Conservation (phyloP, 108 stramenopile genomes). For the Nannochloropsis gaditana region DNA sequence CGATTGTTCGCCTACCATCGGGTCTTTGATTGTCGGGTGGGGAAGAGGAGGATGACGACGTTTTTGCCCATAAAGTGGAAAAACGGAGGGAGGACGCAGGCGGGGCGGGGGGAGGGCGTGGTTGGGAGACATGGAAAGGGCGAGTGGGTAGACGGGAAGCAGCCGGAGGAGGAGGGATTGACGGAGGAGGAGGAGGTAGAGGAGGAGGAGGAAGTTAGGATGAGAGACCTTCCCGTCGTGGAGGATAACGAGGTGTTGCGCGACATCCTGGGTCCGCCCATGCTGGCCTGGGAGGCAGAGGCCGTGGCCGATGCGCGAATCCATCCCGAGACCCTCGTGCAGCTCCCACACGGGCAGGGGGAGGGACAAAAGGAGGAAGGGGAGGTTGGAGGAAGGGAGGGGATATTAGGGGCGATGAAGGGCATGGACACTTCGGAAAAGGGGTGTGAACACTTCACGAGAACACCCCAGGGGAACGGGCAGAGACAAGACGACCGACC, state of each 20-base stretch:
- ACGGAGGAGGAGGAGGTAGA: background rate
- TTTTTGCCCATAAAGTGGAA: background rate
- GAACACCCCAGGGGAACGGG: too few species aligned
- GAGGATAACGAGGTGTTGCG: background rate
- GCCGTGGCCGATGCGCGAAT: background rate
- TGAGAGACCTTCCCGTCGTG: background rate
- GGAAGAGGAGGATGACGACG: background rate
- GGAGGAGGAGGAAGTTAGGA: background rate
- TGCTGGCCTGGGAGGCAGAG: background rate
- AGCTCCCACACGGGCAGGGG: background rate
- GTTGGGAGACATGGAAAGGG: background rate
- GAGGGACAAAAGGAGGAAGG: background rate
- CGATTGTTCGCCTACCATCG: background rate
- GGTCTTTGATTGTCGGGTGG: background rate
- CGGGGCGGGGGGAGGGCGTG: background rate
- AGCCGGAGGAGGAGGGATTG: background rate
- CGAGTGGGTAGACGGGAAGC: background rate
- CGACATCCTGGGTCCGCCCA: background rate
- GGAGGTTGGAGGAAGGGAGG: background rate
- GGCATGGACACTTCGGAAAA: too few species aligned
- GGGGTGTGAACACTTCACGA: too few species aligned
- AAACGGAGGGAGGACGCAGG: background rate
- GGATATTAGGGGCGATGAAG: background rate
- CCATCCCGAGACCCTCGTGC: background rate
- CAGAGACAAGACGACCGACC: too few species aligned